phyloP scores from a whole-genome alignment of 768 basidiomycete genomes.

The Fibroporia radiculosa region DNA sequence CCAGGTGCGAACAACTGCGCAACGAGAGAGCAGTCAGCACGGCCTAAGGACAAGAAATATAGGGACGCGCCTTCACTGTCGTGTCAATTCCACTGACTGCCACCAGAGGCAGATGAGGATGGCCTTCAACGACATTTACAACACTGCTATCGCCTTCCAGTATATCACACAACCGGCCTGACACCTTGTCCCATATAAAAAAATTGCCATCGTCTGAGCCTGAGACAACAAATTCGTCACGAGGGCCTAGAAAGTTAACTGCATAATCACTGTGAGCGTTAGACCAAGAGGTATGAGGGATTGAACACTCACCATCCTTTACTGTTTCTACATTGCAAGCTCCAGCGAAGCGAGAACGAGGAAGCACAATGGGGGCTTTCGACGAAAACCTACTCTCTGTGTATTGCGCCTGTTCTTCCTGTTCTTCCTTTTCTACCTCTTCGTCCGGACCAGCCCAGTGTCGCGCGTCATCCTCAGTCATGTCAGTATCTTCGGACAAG shows the following conservation, averaged over 20 bases:
- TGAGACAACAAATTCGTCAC: conserved; percentile 70
- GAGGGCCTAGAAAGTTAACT: conserved; percentile 83
- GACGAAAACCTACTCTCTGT: conserved; percentile 15
- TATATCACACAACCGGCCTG: conserved; percentile 59
- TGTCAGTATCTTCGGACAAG: conserved; percentile 11
- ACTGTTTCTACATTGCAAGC: conserved; percentile 76
- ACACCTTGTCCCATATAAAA: conserved; percentile 78
- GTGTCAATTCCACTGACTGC: conserved; percentile 84
- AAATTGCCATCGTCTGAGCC: conserved; percentile 86
- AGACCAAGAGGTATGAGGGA: not conserved
- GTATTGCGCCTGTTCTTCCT: conserved; percentile 7
- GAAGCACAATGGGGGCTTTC: conserved; percentile 49
- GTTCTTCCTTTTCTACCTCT: conserved; percentile 19
- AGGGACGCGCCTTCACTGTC: conserved; percentile 61
- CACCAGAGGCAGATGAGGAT: conserved; percentile 70
- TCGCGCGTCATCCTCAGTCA: not conserved
- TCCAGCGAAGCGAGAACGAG: conserved; percentile 57
- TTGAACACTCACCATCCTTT: conserved; percentile 63
- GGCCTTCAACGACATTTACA: conserved; percentile 83
- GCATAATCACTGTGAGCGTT: not conserved
- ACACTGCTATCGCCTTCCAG: conserved; percentile 77
- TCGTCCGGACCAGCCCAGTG: conserved; percentile 1
- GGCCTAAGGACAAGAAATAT: not conserved
- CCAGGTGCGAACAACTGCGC: conserved; percentile 60
- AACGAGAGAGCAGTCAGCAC: not conserved